Evolutionary conservation across 257 asterid genomes (phyloP), one percentile per base, ranked within the genome.

Genomic region (Salvia miltiorrhiza): DNA sequence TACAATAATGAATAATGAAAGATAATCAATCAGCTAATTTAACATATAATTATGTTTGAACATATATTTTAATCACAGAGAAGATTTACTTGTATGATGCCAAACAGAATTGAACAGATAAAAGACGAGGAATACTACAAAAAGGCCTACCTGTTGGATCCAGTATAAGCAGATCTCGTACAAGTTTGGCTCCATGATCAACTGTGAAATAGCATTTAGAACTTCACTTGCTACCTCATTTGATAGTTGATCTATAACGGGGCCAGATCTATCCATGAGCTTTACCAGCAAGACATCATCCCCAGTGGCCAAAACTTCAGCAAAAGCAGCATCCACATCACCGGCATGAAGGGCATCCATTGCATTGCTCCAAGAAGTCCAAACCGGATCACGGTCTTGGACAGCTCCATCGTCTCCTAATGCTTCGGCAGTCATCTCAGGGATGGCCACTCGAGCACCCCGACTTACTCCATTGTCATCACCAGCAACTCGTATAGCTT

Each of bases 401-500:
- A 82, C 79, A 10, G 70, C 69, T 35, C 82, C 85, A 28, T 92
- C 99, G 39, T 88, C 89, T 24, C 82, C 94, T 70, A 90, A 62
- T 37, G 92, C 95, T 80, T 92, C 96, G 1, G 97, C 87, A 5
- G 81, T 81, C 90, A 81, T 81, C 78, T 94, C 96, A 52, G 96
- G 96, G 55, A 91, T 84, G 37, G 95, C 93, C 12, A 91, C 97
- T 62, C 95, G 86, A 37, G 90, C 88, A 79, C 79, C 80, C 70
- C 96, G 84, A 72, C 85, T 65, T 71, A 75, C 79, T 74, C 90
- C 95, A 77, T 79, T 88, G 49, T 94, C 99, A 28, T 94, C 99
- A 24, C 97, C 97, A 69, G 97, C 99, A 63, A 88, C 96, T 30
- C 99, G 83, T 47, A 94, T 94, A 35, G 99, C 99, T 87, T 92